Conservation (phyloP, 1,139 yeast genomes). For the Saccharomyces uvarum region DNA sequence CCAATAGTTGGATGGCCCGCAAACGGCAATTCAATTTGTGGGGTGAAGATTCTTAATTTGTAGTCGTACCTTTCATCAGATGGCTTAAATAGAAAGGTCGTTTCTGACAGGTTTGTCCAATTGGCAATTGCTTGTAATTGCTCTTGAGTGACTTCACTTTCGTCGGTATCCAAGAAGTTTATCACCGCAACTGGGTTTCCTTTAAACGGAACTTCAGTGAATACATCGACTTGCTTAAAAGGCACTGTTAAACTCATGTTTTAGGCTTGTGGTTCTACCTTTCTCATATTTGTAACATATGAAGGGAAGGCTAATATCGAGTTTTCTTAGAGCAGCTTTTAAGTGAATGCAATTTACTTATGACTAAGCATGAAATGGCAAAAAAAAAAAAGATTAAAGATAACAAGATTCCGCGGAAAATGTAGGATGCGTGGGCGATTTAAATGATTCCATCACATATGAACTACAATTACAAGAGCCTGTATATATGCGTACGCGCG, state of each 20-base stretch:
- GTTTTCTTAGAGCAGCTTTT: neutral
- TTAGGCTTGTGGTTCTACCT: neutral
- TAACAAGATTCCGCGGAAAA: neutral
- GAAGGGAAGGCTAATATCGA: neutral
- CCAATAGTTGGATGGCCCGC: conserved; percentile 60
- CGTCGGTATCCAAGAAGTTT: conserved; percentile 19
- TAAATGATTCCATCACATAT: neutral
- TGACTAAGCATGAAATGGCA: neutral
- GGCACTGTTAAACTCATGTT: conserved; percentile 16
- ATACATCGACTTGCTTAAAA: conserved; percentile 48
- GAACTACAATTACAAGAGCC: neutral
- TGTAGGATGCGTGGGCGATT: neutral
- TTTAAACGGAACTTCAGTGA: conserved; percentile 36
- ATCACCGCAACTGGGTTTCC: conserved; percentile 54
- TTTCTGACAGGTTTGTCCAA: conserved; percentile 54
- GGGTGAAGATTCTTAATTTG: conserved; percentile 43
- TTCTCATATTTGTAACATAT: neutral
- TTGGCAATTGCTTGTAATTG: conserved; percentile 42
- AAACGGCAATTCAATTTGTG: conserved; percentile 43
- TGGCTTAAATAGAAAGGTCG: conserved; percentile 43
- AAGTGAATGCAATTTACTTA: neutral
- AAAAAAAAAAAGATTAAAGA: neutral
- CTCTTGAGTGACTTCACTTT: conserved; percentile 26
- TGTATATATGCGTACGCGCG: neutral
- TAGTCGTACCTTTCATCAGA: conserved; percentile 37